Evolutionary conservation across 2,329 filamentous ascomycete genomes (phyloP).

Genomic region (Aspergillus tanneri): DNA sequence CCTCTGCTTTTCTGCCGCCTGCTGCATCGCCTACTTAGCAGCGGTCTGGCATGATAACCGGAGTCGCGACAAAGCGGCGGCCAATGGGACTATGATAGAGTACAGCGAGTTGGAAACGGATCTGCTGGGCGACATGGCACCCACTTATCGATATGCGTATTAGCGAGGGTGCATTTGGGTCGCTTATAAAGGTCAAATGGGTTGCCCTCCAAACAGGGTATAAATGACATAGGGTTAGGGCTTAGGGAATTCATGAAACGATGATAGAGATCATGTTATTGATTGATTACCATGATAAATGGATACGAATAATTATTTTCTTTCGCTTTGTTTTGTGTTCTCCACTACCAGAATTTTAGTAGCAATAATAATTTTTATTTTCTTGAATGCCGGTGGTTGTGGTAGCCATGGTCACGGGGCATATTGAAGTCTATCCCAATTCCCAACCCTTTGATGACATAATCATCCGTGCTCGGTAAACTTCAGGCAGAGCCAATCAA

Average conservation of each 20-base stretch:
- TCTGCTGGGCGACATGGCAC: conserved; percentile 42
- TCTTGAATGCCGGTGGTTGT: no score
- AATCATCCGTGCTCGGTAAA: conserved; percentile 23
- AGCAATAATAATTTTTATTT: no score
- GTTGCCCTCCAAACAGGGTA: no score
- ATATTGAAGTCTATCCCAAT: neutral
- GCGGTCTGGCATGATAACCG: conserved; percentile 43
- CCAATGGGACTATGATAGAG: conserved; percentile 20
- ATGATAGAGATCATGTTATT: no score
- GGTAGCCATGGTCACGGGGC: no score
- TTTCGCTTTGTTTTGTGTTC: no score
- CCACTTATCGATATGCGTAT: conserved; percentile 43
- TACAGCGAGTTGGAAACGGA: conserved; percentile 34
- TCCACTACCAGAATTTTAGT: no score
- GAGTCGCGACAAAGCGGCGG: conserved; percentile 34
- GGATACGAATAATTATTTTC: no score
- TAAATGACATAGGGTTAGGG: no score
- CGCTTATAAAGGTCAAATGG: no score
- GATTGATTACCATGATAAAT: no score
- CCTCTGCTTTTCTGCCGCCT: conserved; percentile 63
- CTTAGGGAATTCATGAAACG: no score
- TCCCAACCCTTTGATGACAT: conserved; percentile 10
- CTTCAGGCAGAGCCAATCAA: conserved; percentile 18
- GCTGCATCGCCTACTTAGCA: conserved; percentile 40
- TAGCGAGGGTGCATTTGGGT: conserved; percentile 18